Percentiles rank a stretch among this genome's conserved stretches.
Conservation (phyloP, 106 monocot genomes). For the Dendrobium catenatum region DNA sequence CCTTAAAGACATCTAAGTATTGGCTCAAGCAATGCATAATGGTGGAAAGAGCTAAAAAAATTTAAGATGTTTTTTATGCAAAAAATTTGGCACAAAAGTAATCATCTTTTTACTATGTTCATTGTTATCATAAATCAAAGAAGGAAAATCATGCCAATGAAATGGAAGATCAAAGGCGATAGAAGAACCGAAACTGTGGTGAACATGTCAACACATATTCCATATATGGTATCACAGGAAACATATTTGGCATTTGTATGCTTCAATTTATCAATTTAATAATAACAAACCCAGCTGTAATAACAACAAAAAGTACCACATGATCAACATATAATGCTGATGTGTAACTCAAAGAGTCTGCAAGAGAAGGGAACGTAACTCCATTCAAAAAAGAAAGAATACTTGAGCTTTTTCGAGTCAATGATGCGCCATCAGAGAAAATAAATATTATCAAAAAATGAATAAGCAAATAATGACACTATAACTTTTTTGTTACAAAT, state of each 20-base stretch:
- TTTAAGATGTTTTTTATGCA: neutral
- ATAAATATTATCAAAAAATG: too few relatives aligned
- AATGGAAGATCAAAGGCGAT: slow-evolving; percentile 69
- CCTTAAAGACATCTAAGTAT: neutral
- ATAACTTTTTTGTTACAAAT: too few relatives aligned
- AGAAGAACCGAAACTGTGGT: slow-evolving; percentile 58
- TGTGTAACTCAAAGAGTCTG: slow-evolving; percentile 72
- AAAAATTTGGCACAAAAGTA: neutral
- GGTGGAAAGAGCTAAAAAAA: neutral
- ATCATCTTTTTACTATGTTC: neutral
- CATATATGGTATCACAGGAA: slow-evolving; percentile 40
- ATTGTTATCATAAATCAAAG: neutral
- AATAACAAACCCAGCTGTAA: slow-evolving; percentile 59
- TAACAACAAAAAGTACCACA: slow-evolving; percentile 57
- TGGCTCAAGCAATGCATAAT: neutral
- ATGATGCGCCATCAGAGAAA: too few relatives aligned
- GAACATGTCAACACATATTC: slow-evolving; percentile 54
- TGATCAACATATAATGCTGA: slow-evolving; percentile 69
- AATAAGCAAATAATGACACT: too few relatives aligned
- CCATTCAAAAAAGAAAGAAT: neutral
- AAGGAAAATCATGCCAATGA: slow-evolving; percentile 33
- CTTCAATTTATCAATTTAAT: slow-evolving; percentile 46
- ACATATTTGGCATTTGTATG: slow-evolving; percentile 46
- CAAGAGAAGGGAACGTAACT: slow-evolving; percentile 1
- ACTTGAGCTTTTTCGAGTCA: too few relatives aligned